phyloP scores from a whole-genome alignment of 371 early-diverging fungal genomes.

The Rhizopus delemar region DNA sequence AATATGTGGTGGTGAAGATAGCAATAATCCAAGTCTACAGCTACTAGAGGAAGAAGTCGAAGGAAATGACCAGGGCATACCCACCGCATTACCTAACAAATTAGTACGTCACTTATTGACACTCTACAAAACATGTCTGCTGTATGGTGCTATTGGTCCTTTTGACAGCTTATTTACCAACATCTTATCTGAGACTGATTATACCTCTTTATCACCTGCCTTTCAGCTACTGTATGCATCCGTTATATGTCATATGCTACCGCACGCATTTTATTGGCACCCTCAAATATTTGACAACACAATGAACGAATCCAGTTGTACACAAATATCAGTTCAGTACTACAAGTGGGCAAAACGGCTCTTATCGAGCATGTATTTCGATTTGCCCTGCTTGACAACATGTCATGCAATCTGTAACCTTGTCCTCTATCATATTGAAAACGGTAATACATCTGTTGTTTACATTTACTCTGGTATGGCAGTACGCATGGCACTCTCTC shows the following conservation, averaged over 20 bases:
- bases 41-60: slow-evolving; percentile 4
- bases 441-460: slow-evolving; percentile 43
- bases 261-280: slow-evolving; percentile 49
- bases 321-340: slow-evolving; percentile 31
- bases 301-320: slow-evolving; percentile 14
- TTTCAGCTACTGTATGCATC: slow-evolving; percentile 36
- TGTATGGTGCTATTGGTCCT: slow-evolving; percentile 43
- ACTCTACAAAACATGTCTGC: slow-evolving; percentile 40
- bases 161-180: slow-evolving; percentile 29
- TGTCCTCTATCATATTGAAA: slow-evolving; percentile 50
- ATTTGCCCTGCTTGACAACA: slow-evolving; percentile 34
- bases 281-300: slow-evolving; percentile 24
- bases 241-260: slow-evolving; percentile 45
- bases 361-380: slow-evolving; percentile 41
- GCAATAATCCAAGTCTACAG: slow-evolving; percentile 4
- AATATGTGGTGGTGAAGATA: slow-evolving; percentile 13
- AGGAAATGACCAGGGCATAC: slow-evolving; percentile 7
- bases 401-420: slow-evolving; percentile 48
- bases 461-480: slow-evolving; percentile 54
- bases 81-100: slow-evolving; percentile 8
- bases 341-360: slow-evolving; percentile 44
- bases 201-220: slow-evolving; percentile 15
- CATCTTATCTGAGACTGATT: slow-evolving; percentile 16
- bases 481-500: slow-evolving; percentile 40
- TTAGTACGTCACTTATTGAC: slow-evolving; percentile 23